Evolutionary conservation across 495 filamentous ascomycete species (phyloP).

Genomic region (Sabuloglossum arenarium): DNA sequence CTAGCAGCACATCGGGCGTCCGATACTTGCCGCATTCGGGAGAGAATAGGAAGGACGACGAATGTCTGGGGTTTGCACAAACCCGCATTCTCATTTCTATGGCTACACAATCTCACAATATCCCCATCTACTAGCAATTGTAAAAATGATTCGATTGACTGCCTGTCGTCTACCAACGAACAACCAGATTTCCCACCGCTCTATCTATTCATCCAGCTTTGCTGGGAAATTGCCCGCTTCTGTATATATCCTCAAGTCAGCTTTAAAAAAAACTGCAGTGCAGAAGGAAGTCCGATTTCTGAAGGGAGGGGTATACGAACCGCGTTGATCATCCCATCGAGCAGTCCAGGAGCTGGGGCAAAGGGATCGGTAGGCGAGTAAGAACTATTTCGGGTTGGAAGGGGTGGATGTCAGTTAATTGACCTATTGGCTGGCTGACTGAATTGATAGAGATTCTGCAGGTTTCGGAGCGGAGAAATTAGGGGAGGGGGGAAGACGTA

Average conservation of each 20-base stretch:
- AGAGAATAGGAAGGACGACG: too few species aligned
- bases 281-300: too few species aligned
- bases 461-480: not conserved
- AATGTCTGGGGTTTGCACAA: too few species aligned
- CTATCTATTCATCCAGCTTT: conserved; percentile 36
- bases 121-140: not conserved
- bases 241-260: conserved; percentile 15
- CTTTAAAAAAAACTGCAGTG: not conserved
- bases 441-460: too few species aligned
- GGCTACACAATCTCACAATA: not conserved
- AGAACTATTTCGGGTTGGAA: conserved; percentile 42
- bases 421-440: not conserved
- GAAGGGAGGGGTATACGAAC: too few species aligned
- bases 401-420: conserved; percentile 4
- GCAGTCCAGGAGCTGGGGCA: conserved; percentile 90
- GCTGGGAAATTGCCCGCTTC: conserved; percentile 85
- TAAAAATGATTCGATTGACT: not conserved
- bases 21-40: too few species aligned
- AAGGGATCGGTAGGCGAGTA: conserved; percentile 82
- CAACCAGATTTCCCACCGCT: not conserved
- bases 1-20: too few species aligned
- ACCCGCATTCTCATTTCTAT: not conserved
- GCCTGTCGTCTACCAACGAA: too few species aligned
- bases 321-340: conserved; percentile 94
- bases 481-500: conserved; percentile 19